phyloP scores from a whole-genome alignment of 2,329 filamentous ascomycete genomes.

The Fusarium redolens region DNA sequence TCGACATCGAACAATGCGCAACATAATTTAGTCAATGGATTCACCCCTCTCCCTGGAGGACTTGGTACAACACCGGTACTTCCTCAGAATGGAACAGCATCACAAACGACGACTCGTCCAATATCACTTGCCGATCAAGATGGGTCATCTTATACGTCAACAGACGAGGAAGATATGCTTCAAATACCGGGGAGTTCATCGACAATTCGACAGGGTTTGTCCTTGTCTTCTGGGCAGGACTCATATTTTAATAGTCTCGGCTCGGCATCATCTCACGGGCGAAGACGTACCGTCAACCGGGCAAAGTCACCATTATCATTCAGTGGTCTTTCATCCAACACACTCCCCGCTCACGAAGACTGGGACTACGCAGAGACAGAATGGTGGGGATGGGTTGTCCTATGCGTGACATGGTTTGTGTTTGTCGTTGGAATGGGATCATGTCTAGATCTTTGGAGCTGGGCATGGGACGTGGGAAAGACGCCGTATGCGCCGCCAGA shows the following conservation, averaged over 20 bases:
- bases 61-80: conserved; percentile 24
- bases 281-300: conserved; percentile 62
- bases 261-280: conserved; percentile 53
- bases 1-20: conserved; percentile 58
- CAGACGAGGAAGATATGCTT: conserved; percentile 83
- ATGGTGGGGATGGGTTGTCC: conserved; percentile 97
- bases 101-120: conserved; percentile 23
- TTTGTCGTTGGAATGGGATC: conserved; percentile 98
- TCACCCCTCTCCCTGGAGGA: conserved; percentile 51
- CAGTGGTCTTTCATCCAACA: conserved; percentile 61
- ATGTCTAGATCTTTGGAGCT: conserved; percentile 94
- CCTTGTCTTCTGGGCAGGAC: conserved; percentile 69
- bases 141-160: conserved; percentile 63
- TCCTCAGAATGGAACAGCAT: conserved; percentile 21
- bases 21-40: conserved; percentile 60
- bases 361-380: conserved; percentile 97
- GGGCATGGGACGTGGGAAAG: conserved; percentile 98
- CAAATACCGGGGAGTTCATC: conserved; percentile 68
- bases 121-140: conserved; percentile 35
- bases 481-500: conserved; percentile 96
- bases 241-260: conserved; percentile 67
- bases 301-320: conserved; percentile 71
- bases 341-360: conserved; percentile 63
- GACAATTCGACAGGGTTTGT: conserved; percentile 54
- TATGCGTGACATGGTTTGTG: conserved; percentile 91